Percentiles rank a stretch among this genome's conserved stretches.
Conservation (phyloP, 2,329 filamentous ascomycete species). For the Colletotrichum orchidophilum region DNA sequence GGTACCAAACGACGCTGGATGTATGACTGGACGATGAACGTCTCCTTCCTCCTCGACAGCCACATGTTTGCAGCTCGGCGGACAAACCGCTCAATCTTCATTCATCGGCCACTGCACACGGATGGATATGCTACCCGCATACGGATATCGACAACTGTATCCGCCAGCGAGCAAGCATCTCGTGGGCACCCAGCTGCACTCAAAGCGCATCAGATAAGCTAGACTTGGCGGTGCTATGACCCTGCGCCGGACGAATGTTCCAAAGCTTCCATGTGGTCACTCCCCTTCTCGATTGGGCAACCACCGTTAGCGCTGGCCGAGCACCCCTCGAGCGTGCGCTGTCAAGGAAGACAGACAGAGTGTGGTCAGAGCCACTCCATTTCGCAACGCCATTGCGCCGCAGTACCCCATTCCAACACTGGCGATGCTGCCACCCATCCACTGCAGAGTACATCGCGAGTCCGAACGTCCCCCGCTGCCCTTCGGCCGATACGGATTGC, state of each 20-base stretch:
- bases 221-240: constrained; percentile 28
- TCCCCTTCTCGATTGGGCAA: constrained; percentile 25
- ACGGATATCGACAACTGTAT: not conserved
- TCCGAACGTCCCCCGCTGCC: not conserved
- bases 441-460: not conserved
- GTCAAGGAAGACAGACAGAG: constrained; percentile 14
- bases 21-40: not conserved
- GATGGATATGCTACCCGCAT: not conserved
- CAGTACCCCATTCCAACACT: not conserved
- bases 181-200: not conserved
- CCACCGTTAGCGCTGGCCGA: not conserved
- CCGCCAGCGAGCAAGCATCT: constrained; percentile 3
- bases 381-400: not conserved
- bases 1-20: not conserved
- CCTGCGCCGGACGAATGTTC: constrained; percentile 28
- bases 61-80: not conserved
- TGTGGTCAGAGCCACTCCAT: constrained; percentile 24
- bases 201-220: constrained; percentile 18
- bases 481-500: not conserved
- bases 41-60: not conserved
- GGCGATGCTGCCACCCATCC: not conserved
- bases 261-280: constrained; percentile 29
- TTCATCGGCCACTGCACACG: not conserved
- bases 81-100: not conserved
- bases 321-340: constrained; percentile 11